These are phyloP conservation scores for Alternaria sp. DNA, from an alignment of 2,329 filamentous ascomycete genomes.

Conservation along the genomic window DNA sequence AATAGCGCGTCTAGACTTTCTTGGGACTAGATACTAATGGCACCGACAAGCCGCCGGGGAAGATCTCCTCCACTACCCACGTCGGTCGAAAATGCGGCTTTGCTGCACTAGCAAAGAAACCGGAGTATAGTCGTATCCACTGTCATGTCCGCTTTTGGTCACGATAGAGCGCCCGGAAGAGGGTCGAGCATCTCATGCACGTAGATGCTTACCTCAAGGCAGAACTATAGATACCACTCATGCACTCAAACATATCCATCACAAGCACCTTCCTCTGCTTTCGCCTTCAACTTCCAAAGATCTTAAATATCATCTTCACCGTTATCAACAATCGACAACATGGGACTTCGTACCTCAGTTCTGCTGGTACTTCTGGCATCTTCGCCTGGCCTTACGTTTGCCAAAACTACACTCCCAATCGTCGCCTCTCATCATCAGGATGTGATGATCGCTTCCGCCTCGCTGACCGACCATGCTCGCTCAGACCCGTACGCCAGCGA, in stretches of 20 bases:
- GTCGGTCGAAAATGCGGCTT: not conserved
- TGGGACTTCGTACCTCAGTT: constrained; percentile 1
- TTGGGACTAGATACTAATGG: constrained; percentile 3
- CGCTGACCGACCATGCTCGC: constrained; percentile 26
- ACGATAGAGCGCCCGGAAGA: not conserved
- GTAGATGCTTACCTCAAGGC: not conserved
- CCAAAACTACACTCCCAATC: constrained; percentile 16
- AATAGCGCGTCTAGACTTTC: constrained; percentile 23
- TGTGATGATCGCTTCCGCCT: constrained; percentile 18
- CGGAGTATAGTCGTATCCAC: not conserved
- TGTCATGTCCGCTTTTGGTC: not conserved
- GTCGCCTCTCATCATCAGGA: constrained; percentile 18
- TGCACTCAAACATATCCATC: not conserved
- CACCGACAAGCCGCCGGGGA: not conserved
- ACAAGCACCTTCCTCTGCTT: not conserved
- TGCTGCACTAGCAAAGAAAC: not conserved
- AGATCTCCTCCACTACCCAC: not conserved
- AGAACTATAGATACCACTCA: not conserved
- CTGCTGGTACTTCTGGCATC: not conserved
- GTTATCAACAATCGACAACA: not conserved
- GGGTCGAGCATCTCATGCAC: not conserved
- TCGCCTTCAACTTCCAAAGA: not conserved
- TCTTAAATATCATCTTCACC: not conserved
- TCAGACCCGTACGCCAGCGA: constrained; percentile 30
- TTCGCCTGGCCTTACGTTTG: not conserved